Evolutionary conservation across 306 rosid genomes (phyloP), one percentile per base, ranked within the genome.

Genomic region (Gynostemma pentaphyllum): DNA sequence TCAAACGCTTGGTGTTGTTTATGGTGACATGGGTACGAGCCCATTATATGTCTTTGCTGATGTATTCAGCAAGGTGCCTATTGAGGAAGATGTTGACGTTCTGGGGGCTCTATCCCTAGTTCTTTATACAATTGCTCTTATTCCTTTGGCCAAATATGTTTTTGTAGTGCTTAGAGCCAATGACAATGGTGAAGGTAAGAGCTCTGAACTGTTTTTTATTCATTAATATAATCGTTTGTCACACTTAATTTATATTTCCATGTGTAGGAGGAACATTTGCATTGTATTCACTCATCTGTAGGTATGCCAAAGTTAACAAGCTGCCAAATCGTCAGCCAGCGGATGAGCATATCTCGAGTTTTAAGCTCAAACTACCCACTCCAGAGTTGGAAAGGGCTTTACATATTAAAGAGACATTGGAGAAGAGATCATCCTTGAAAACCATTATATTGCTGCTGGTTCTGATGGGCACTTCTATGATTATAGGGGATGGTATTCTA

Each of bases 191-290:
- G 95, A 92, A 86, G 99, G 99, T 86, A 68, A 49, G 67, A 22
- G 15, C 59, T 71, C 67, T 59, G 42, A 51, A 37, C 15, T 60
- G 16, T 56, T 70, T 18, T 72, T 39, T 66, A 13, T 50, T 37
- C 44, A 41, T 67, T 41, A 14, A 11, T 47, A 70, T 75, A 51
- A 24, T 60, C 72, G 45, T 32, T 4, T 64, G 56, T 45, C 45
- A 15, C 37, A 48, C 36, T n/a, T n/a, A 34, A 27, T 42, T 72
- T 54, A 27, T 52, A 72, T 61, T 70, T 70, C 62, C 67, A 64
- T 75, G 64, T 77, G 78, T 75, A 92, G 98, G 98, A 76, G 99
- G 99, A 75, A 92, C 99, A 7, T 88, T 92, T 79, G 99, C 99
- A 0, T 81, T 92, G 76, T 92, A 88, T 78, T 92, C 99, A 1